Evolutionary conservation across 2,329 filamentous ascomycete genomes (phyloP).

Genomic region (Monosporascus sp.): DNA sequence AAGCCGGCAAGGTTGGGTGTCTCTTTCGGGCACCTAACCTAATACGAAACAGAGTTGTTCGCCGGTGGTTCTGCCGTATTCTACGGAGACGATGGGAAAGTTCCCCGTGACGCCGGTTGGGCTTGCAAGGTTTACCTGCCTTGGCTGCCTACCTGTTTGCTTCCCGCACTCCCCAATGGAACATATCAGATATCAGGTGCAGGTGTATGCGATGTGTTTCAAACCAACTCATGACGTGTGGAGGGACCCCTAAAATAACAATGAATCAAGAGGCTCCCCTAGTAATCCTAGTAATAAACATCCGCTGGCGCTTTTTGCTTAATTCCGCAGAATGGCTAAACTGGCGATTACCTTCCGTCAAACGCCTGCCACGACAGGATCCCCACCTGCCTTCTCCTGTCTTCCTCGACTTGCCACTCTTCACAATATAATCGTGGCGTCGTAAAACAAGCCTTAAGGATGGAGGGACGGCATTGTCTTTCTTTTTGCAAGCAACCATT

Average conservation of each 20-base stretch:
- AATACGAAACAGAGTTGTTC: not conserved
- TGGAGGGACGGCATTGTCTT: not conserved
- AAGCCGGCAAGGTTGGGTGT: not conserved
- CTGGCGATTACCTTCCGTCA: not conserved
- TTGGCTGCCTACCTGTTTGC: not conserved
- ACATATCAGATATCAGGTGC: not conserved
- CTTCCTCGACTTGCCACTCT: too few species aligned
- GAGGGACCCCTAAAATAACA: constrained; percentile 1
- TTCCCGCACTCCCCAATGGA: not conserved
- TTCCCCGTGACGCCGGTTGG: not conserved
- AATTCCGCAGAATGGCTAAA: not conserved
- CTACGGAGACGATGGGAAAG: not conserved
- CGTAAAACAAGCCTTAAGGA: not conserved
- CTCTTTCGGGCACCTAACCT: not conserved
- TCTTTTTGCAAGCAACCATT: too few species aligned
- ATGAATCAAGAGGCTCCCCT: not conserved
- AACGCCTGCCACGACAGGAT: not conserved
- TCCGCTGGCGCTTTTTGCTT: not conserved
- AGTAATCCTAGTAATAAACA: not conserved
- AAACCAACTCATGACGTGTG: not conserved
- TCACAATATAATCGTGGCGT: not conserved
- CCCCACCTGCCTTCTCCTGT: not conserved
- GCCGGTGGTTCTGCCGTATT: not conserved
- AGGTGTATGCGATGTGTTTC: not conserved
- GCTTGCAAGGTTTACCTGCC: not conserved